phyloP scores from a whole-genome alignment of 1,139 yeast genomes.

The Yamadazyma sp. region DNA sequence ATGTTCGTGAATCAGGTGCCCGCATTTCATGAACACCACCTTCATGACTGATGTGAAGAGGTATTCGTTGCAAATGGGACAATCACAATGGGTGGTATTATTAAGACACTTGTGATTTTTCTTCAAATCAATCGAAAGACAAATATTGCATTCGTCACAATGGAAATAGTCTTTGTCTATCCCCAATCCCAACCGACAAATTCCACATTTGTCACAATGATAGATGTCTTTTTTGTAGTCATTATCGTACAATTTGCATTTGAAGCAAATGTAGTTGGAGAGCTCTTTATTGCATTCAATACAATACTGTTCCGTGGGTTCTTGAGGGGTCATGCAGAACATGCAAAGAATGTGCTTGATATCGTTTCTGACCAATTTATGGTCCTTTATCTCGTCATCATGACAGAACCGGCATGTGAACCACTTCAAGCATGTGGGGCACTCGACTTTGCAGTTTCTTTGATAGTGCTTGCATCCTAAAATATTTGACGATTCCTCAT shows the following conservation, averaged over 20 bases:
- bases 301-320: constrained; percentile 66
- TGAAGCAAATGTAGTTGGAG: constrained; percentile 75
- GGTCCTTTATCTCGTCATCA: constrained; percentile 57
- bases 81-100: constrained; percentile 84
- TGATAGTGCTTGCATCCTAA: constrained; percentile 85
- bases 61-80: constrained; percentile 92
- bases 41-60: constrained; percentile 83
- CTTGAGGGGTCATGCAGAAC: constrained; percentile 75
- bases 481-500: constrained; percentile 34
- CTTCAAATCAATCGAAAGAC: constrained; percentile 77
- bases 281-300: constrained; percentile 62
- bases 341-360: constrained; percentile 77
- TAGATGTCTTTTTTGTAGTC: constrained; percentile 79
- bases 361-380: constrained; percentile 61
- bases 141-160: constrained; percentile 87
- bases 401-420: constrained; percentile 85
- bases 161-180: constrained; percentile 87
- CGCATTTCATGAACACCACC: constrained; percentile 91
- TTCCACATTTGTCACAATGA: constrained; percentile 91
- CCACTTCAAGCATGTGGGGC: constrained; percentile 75
- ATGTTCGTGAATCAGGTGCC: constrained; percentile 86
- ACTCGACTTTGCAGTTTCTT: constrained; percentile 80
- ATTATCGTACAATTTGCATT: constrained; percentile 81
- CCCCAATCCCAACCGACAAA: constrained; percentile 87
- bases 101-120: constrained; percentile 82